A percentile compares a stretch with the other conserved stretches of the same genome.
Conservation (phyloP, 2,329 filamentous ascomycete genomes). For the Didymella pinodella region DNA sequence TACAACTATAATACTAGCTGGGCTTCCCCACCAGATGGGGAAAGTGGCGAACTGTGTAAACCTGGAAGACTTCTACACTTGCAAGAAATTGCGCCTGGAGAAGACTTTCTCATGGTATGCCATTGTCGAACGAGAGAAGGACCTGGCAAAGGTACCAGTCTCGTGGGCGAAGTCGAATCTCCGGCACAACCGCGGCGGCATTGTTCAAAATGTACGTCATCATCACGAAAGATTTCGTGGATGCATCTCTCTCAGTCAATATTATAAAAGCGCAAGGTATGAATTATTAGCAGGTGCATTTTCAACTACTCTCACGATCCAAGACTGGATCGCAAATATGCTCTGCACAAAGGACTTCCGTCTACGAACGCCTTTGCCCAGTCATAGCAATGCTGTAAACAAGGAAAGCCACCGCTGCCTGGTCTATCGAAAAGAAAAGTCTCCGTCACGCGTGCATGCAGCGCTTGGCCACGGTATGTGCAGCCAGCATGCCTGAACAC, state of each 20-base stretch:
- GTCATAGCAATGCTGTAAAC: slow-evolving; percentile 23
- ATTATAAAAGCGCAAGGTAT: not conserved
- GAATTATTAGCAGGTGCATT: slow-evolving; percentile 21
- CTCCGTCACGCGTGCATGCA: slow-evolving; percentile 1
- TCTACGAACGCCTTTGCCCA: slow-evolving; percentile 23
- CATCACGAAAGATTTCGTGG: not conserved
- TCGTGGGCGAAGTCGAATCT: not conserved
- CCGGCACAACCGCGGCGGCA: not conserved
- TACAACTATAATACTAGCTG: no score
- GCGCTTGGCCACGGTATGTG: slow-evolving; percentile 6
- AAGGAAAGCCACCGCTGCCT: slow-evolving; percentile 15
- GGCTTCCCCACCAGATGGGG: no score
- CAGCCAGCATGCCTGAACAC: slow-evolving; percentile 13
- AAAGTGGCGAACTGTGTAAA: no score
- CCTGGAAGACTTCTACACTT: no score
- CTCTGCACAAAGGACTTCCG: slow-evolving; percentile 21
- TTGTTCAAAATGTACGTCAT: not conserved
- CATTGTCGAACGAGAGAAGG: not conserved
- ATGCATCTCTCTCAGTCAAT: not conserved
- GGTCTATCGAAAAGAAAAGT: slow-evolving; percentile 14
- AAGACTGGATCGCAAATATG: slow-evolving; percentile 8
- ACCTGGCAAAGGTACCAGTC: not conserved
- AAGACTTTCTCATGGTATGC: not conserved
- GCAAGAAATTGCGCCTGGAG: no score
- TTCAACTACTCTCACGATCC: slow-evolving; percentile 15